These are phyloP conservation scores for Sordaria brevicollis DNA, from an alignment of 495 filamentous ascomycete genomes.

Conservation along the genomic window DNA sequence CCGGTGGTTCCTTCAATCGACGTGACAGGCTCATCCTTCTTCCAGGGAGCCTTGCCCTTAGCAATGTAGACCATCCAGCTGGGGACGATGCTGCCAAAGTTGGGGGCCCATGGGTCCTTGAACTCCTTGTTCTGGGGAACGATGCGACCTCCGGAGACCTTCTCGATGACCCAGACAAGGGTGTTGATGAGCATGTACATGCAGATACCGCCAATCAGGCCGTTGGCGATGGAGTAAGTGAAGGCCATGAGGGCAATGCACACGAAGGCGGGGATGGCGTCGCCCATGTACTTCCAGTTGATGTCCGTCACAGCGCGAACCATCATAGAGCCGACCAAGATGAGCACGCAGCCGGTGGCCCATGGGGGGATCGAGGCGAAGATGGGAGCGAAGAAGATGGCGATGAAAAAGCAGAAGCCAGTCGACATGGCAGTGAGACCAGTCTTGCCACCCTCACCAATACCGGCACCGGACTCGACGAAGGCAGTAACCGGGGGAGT, in stretches of 20 bases:
- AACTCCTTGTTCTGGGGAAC: conserved; percentile 60
- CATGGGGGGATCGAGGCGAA: conserved; percentile 77
- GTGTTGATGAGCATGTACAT: conserved; percentile 62
- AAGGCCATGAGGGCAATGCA: conserved; percentile 81
- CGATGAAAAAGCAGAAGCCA: conserved; percentile 73
- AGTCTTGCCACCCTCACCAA: conserved; percentile 72
- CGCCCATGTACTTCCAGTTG: conserved; percentile 74
- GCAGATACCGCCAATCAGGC: conserved; percentile 64
- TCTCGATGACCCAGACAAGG: conserved; percentile 53
- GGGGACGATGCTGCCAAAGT: conserved; percentile 58
- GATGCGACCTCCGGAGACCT: conserved; percentile 53
- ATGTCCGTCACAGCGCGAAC: conserved; percentile 61
- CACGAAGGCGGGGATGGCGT: conserved; percentile 69
- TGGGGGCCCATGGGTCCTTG: conserved; percentile 66
- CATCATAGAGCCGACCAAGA: conserved; percentile 78
- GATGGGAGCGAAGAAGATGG: conserved; percentile 78
- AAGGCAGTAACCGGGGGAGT: conserved; percentile 71
- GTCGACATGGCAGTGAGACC: conserved; percentile 71
- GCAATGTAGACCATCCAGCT: conserved; percentile 53
- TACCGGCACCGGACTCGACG: conserved; percentile 74
- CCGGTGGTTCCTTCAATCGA: not conserved
- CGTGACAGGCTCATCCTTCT: not conserved
- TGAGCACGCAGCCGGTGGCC: conserved; percentile 74
- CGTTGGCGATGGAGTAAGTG: conserved; percentile 70
- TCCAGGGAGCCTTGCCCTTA: conserved; percentile 41